Evolutionary conservation across 129 eudicot species (phyloP), one percentile per base, ranked within the genome.

Genomic region (Centaurea solstitialis): DNA sequence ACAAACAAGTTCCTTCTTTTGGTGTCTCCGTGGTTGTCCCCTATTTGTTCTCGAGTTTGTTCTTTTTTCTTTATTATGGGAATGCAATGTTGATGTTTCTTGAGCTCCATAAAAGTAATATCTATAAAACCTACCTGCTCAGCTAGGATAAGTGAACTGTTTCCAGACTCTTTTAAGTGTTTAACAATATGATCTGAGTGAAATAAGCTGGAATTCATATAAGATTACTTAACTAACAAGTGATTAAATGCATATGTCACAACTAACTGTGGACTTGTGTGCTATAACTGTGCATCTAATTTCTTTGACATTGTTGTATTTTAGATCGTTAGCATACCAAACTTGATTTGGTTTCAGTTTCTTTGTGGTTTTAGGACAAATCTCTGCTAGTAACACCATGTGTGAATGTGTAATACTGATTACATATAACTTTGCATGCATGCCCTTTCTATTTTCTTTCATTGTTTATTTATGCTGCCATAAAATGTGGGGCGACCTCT

Each of bases 381-480:
- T 21, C 68, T 26, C 21, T 22, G 22, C 22, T 57, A 57, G 65
- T 17, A 64, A 22, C 13, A 7, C 68, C 68, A 64, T 20, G 68
- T 64, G 68, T 64, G 74, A 33, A 64, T 20, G 68, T 20, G 30
- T 64, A 2, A 26, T 26, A 26, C 30, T 26, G 74, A 69, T 37
- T 6, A 69, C 33, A 69, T 3, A 15, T 15, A 74, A 23, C 24
- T 74, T 74, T 74, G 64, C 24, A 20, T 40, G 20, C 30, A 73
- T 22, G 24, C 43, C 26, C 15, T 30, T 24, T 37, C 38, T 38
- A 22, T 30, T 28, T 74, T 45, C 69, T 45, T 45, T 53, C 47
- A 75, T 45, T 75, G 28, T 43, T 76, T 21, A n/a, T 50, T 61
- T 73, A 9, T 73, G 74, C 39, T 84, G 64, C 62, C 53, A 38